phyloP scores from a whole-genome alignment of 345 rosid species.

The Moricandia arvensis region DNA sequence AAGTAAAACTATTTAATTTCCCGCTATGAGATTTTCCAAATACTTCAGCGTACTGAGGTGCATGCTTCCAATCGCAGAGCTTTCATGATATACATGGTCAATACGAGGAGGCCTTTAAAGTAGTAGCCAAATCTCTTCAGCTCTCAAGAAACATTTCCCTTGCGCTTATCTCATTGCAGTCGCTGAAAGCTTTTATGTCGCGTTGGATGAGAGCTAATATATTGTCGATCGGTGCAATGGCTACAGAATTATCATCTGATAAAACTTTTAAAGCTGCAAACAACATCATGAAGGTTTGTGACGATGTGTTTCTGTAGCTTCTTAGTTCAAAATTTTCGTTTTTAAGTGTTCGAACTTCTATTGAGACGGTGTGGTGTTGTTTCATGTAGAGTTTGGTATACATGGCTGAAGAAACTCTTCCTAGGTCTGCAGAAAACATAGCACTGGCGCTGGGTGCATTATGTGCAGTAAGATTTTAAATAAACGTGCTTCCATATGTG shows the following conservation, averaged over 20 bases:
- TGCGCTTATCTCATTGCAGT: constrained; percentile 82
- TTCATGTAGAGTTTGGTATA: constrained; percentile 55
- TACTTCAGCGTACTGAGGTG: constrained; percentile 26
- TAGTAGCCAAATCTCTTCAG: constrained; percentile 71
- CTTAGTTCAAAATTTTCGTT: neutral
- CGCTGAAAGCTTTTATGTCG: constrained; percentile 81
- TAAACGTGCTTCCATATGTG: constrained; percentile 23
- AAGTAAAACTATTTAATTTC: constrained; percentile 48
- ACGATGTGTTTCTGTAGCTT: constrained; percentile 8
- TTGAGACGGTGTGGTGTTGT: constrained; percentile 13
- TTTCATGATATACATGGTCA: constrained; percentile 53
- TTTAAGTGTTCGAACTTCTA: neutral
- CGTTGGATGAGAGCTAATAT: constrained; percentile 75
- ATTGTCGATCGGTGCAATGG: constrained; percentile 49
- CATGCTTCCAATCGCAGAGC: constrained; percentile 42
- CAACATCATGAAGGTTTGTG: constrained; percentile 74
- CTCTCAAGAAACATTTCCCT: constrained; percentile 76
- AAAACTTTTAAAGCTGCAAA: constrained; percentile 74
- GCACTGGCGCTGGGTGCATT: constrained; percentile 84
- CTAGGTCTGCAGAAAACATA: constrained; percentile 86
- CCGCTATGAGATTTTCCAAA: constrained; percentile 8
- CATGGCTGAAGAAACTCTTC: constrained; percentile 72
- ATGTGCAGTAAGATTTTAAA: constrained; percentile 53
- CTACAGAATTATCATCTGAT: constrained; percentile 44
- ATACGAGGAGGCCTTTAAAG: constrained; percentile 59